Conservation (phyloP, 2,329 filamentous ascomycete genomes). For the Stagonosporopsis tanaceti region DNA sequence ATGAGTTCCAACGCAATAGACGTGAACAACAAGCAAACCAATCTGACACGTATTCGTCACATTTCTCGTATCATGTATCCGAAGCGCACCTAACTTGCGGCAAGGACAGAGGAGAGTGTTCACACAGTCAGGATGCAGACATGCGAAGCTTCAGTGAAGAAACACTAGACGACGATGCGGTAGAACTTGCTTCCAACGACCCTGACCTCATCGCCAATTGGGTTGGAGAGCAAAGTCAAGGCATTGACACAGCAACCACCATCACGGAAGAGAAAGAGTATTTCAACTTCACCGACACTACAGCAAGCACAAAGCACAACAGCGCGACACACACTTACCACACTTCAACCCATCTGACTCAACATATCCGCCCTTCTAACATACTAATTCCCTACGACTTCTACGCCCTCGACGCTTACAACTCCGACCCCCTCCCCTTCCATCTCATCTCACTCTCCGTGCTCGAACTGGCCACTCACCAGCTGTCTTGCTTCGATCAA, state of each 20-base stretch:
- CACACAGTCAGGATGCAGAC: neutral
- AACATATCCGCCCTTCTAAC: neutral
- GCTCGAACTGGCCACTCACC: neutral
- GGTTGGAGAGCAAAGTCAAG: neutral
- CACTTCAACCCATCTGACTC: neutral
- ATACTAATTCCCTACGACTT: neutral
- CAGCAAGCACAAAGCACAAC: neutral
- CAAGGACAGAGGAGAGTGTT: neutral
- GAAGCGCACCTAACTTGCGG: neutral
- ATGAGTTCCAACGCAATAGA: neutral
- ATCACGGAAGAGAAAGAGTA: neutral
- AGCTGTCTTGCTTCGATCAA: neutral
- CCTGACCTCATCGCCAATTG: neutral
- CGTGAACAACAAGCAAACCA: neutral
- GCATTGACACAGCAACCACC: neutral
- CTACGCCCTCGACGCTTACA: neutral
- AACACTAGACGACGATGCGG: neutral
- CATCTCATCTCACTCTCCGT: neutral
- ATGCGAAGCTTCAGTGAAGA: constrained; percentile 2
- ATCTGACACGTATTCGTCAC: too few relatives aligned
- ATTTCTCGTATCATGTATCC: neutral
- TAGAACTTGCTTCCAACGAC: neutral
- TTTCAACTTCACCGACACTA: neutral
- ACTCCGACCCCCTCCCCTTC: neutral
- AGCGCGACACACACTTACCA: neutral